phyloP scores from a whole-genome alignment of 495 filamentous ascomycete species.

The Astrothelium macrocarpum region DNA sequence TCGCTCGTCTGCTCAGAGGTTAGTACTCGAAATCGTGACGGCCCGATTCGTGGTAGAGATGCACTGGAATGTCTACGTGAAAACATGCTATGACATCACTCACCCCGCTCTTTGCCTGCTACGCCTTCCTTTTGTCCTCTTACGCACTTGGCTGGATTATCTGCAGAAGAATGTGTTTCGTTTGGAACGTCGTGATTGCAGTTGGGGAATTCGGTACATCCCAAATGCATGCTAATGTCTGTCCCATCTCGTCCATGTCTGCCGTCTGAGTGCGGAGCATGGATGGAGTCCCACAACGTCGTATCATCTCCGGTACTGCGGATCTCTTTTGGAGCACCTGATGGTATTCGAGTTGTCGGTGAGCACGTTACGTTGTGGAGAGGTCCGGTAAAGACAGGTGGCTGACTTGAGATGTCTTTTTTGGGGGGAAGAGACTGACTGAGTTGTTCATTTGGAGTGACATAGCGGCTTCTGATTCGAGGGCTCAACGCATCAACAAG shows the following conservation, averaged over 20 bases:
- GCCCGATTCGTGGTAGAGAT: too few species aligned
- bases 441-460: neutral
- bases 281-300: neutral
- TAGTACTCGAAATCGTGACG: neutral
- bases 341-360: neutral
- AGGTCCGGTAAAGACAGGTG: neutral
- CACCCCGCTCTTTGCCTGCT: neutral
- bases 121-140: conserved; percentile 17
- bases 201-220: conserved; percentile 16
- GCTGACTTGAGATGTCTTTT: neutral
- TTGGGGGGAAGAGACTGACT: neutral
- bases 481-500: conserved; percentile 11
- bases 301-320: neutral
- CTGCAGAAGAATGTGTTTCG: neutral
- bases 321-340: neutral
- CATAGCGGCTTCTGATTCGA: neutral
- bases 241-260: conserved; percentile 3
- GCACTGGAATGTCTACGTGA: too few species aligned
- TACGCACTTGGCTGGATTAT: conserved; percentile 4
- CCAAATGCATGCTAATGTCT: conserved; percentile 22
- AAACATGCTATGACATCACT: too few species aligned
- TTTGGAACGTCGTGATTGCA: conserved; percentile 14
- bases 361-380: neutral
- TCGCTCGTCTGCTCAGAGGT: neutral
- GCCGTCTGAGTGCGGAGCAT: neutral